Evolutionary conservation across 352 stramenopile genomes (phyloP).

Genomic region (Phytophthora citricola): DNA sequence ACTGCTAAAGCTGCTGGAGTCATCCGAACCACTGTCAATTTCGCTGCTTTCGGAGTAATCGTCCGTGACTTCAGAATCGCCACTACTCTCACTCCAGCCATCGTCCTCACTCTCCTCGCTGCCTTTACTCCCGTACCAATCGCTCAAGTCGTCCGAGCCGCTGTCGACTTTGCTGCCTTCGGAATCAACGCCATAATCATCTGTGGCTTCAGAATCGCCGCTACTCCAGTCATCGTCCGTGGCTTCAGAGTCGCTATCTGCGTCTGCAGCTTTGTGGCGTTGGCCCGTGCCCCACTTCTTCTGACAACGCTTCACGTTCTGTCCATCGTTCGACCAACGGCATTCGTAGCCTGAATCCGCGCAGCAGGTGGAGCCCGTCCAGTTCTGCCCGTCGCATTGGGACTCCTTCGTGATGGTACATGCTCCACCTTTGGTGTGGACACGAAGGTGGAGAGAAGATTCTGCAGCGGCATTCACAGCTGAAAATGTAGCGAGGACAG

Average conservation of each 20-base stretch:
- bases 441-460: conserved; percentile 9
- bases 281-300: conserved; percentile 1
- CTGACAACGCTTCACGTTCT: conserved; percentile 13
- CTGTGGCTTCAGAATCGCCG: not conserved
- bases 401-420: conserved; percentile 13
- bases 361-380: not conserved
- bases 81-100: not conserved
- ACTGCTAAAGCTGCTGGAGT: conserved; percentile 1
- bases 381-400: not conserved
- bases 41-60: not conserved
- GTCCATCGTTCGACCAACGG: not conserved
- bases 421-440: not conserved
- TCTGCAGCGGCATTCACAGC: conserved; percentile 1
- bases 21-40: not conserved
- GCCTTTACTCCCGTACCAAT: conserved; percentile 3
- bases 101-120: not conserved
- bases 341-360: not conserved
- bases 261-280: conserved; percentile 3
- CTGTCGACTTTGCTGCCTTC: not conserved
- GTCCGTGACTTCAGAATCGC: not conserved
- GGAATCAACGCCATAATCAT: not conserved
- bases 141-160: not conserved
- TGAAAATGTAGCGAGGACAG: not conserved
- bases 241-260: not conserved
- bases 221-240: not conserved